phyloP scores from a whole-genome alignment of 2,329 filamentous ascomycete genomes.

The Albophoma yamanashiensis region DNA sequence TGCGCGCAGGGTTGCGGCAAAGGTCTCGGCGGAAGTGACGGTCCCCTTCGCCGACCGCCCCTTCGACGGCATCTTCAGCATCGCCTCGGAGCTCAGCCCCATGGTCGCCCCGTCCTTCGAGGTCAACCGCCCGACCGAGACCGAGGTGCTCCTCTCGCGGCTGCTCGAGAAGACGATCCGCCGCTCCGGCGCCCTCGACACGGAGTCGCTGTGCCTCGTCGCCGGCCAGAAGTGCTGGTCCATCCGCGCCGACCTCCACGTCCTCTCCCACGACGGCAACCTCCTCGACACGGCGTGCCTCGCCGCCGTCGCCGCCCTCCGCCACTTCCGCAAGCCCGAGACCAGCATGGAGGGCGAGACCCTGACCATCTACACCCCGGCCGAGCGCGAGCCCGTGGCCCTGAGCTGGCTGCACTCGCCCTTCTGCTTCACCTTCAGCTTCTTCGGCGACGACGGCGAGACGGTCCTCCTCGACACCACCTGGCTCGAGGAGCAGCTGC shows the following conservation, averaged over 20 bases:
- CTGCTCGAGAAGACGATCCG: conserved; percentile 91
- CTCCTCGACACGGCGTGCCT: conserved; percentile 80
- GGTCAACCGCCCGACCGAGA: conserved; percentile 69
- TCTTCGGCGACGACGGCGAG: conserved; percentile 64
- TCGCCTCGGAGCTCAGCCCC: conserved; percentile 80
- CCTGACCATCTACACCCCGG: conserved; percentile 71
- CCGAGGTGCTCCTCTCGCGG: conserved; percentile 76
- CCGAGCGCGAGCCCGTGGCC: conserved; percentile 82
- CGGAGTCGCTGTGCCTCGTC: conserved; percentile 88
- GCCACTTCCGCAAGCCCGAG: conserved; percentile 86
- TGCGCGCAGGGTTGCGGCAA: conserved; percentile 59
- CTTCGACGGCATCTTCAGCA: conserved; percentile 92
- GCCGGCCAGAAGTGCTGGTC: conserved; percentile 88
- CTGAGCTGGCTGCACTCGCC: conserved; percentile 88
- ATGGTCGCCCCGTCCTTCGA: conserved; percentile 90
- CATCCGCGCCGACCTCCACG: conserved; percentile 82
- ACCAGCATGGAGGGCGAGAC: conserved; percentile 76
- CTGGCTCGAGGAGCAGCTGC: conserved; percentile 65
- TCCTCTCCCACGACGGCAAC: conserved; percentile 84
- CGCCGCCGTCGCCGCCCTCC: conserved; percentile 75
- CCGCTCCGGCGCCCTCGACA: conserved; percentile 84
- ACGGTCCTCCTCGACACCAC: conserved; percentile 59
- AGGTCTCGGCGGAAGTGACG: conserved; percentile 80
- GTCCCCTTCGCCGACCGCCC: conserved; percentile 79
- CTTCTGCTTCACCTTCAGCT: conserved; percentile 82